Evolutionary conservation across 495 filamentous ascomycete genomes (phyloP).

Genomic region (Tuber aestivum): DNA sequence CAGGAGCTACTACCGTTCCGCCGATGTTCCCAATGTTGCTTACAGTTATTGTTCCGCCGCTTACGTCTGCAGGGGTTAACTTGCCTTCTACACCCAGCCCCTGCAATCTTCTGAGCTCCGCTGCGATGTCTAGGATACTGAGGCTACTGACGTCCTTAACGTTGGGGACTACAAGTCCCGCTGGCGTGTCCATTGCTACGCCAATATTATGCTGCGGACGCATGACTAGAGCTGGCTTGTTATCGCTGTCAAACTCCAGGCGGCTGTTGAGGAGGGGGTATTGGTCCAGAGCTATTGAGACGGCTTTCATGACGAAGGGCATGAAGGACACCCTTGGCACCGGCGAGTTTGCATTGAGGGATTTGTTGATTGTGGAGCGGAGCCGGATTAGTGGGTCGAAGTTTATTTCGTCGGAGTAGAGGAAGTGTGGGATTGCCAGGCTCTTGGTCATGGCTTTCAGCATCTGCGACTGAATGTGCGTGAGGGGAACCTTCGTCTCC

Average conservation of each 20-base stretch:
- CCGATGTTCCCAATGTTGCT: constrained; percentile 98
- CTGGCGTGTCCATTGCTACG: constrained; percentile 89
- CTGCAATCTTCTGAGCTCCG: constrained; percentile 69
- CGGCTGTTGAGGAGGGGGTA: constrained; percentile 84
- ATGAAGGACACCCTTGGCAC: constrained; percentile 69
- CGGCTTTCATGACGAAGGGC: constrained; percentile 88
- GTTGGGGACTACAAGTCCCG: constrained; percentile 88
- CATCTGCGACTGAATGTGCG: constrained; percentile 81
- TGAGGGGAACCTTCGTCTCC: constrained; percentile 62
- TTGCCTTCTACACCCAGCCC: constrained; percentile 64
- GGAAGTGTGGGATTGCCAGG: constrained; percentile 83
- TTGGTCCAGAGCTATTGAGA: constrained; percentile 71
- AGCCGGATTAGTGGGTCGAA: constrained; percentile 65
- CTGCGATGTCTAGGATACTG: constrained; percentile 68
- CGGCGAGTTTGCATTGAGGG: constrained; percentile 34
- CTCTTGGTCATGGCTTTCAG: constrained; percentile 98
- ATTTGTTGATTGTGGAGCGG: constrained; percentile 61
- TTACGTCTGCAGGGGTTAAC: constrained; percentile 68
- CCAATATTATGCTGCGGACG: constrained; percentile 89
- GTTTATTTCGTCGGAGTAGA: constrained; percentile 82
- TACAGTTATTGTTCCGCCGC: constrained; percentile 85
- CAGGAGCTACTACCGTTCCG: constrained; percentile 81
- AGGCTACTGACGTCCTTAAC: constrained; percentile 73
- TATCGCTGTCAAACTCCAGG: constrained; percentile 56
- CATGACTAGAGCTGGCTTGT: constrained; percentile 64